phyloP scores from a whole-genome alignment of 345 rosid species.

The Reutealis trisperma region DNA sequence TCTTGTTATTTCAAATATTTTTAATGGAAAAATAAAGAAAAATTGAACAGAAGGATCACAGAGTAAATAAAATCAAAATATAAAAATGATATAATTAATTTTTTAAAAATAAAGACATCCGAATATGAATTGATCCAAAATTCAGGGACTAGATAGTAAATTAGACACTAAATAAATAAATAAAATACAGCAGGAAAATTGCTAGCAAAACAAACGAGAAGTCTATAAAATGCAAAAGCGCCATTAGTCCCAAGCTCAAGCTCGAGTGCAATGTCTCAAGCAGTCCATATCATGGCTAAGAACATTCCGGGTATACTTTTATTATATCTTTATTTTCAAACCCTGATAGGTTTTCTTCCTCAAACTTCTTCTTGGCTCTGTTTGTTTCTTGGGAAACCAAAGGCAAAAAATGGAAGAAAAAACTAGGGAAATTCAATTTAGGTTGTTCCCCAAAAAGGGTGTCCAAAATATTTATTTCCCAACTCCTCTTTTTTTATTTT shows the following conservation, averaged over 20 bases:
- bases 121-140: too few species aligned
- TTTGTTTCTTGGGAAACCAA: constrained; percentile 7
- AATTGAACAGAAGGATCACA: too few species aligned
- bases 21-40: too few species aligned
- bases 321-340: neutral
- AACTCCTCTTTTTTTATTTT: neutral
- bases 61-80: too few species aligned
- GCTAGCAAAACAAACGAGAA: too few species aligned
- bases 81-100: too few species aligned
- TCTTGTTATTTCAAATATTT: too few species aligned
- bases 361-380: neutral
- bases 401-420: too few species aligned
- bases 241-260: neutral
- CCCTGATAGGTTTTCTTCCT: neutral
- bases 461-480: neutral
- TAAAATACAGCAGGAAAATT: neutral
- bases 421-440: neutral
- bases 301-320: constrained; percentile 31
- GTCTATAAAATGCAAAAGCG: constrained; percentile 23
- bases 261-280: constrained; percentile 29
- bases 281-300: constrained; percentile 31
- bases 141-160: too few species aligned
- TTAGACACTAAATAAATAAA: neutral
- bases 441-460: neutral
- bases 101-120: too few species aligned